Evolutionary conservation across 2,329 filamentous ascomycete genomes (phyloP).

Genomic region (Hypoxylon sp.): DNA sequence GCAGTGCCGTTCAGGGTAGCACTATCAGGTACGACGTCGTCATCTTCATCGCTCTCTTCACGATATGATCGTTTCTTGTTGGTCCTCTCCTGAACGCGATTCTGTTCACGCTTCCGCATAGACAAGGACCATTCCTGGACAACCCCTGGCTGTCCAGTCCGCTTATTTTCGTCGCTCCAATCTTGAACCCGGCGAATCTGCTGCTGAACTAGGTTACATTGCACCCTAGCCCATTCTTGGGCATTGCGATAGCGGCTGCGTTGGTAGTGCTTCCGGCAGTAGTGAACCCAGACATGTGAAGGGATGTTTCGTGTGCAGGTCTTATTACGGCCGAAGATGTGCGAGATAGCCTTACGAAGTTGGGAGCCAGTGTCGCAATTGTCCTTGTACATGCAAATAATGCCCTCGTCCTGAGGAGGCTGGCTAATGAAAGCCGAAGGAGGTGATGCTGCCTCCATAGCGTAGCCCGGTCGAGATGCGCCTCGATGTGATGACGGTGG

Average conservation of each 20-base stretch:
- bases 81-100: slow-evolving; percentile 64
- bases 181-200: slow-evolving; percentile 74
- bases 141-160: slow-evolving; percentile 58
- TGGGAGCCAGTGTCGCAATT: slow-evolving; percentile 73
- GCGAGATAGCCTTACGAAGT: slow-evolving; percentile 82
- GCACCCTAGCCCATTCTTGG: slow-evolving; percentile 71
- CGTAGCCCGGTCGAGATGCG: slow-evolving; percentile 40
- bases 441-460: slow-evolving; percentile 44
- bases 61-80: slow-evolving; percentile 53
- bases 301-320: slow-evolving; percentile 80
- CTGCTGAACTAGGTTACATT: slow-evolving; percentile 74
- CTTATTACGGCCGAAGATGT: slow-evolving; percentile 89
- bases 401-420: slow-evolving; percentile 45
- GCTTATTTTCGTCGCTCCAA: slow-evolving; percentile 71
- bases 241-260: slow-evolving; percentile 78
- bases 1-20: slow-evolving; percentile 58
- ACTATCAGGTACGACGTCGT: slow-evolving; percentile 49
- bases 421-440: slow-evolving; percentile 35
- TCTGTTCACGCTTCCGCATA: slow-evolving; percentile 75
- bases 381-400: slow-evolving; percentile 68
- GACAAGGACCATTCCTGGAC: slow-evolving; percentile 74
- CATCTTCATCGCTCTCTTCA: slow-evolving; percentile 56
- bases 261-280: slow-evolving; percentile 88
- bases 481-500: slow-evolving; percentile 49
- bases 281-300: slow-evolving; percentile 78